A percentile compares a stretch with the other conserved stretches of the same genome.
phyloP scores from a whole-genome alignment of 2,329 filamentous ascomycete genomes.

The Tolypocladium tropicale region DNA sequence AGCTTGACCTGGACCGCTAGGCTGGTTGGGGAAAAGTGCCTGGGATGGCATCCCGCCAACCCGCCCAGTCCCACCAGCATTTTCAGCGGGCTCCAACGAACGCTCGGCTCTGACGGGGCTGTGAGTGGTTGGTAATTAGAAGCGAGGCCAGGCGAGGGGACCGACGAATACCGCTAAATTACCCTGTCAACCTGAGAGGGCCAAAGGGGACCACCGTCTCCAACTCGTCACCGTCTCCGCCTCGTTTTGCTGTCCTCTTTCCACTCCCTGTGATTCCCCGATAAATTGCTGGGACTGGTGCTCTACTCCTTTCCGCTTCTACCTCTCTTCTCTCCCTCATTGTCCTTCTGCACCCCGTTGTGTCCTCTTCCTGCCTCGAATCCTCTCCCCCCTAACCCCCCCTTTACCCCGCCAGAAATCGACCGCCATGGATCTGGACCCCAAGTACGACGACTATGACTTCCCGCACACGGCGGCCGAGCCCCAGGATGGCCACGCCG shows the following conservation, averaged over 20 bases:
- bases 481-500: conserved; percentile 68
- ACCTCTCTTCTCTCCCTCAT: neutral
- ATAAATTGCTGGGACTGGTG: neutral
- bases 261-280: neutral
- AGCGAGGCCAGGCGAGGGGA: neutral
- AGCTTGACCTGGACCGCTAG: neutral
- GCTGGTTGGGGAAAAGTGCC: neutral
- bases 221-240: conserved; percentile 1
- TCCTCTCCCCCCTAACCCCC: neutral
- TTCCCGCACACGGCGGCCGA: conserved; percentile 71
- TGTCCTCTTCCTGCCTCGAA: neutral
- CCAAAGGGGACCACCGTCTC: neutral
- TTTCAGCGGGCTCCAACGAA: neutral
- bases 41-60: neutral
- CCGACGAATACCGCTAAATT: neutral
- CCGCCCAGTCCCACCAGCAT: neutral
- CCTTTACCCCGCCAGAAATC: conserved; percentile 1
- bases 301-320: neutral
- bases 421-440: conserved; percentile 51
- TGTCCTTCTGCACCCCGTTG: neutral
- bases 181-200: neutral
- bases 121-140: neutral
- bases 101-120: neutral
- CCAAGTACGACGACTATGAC: conserved; percentile 95
- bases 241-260: neutral